Conservation (phyloP, 331 rosid species). For the Rhamnella rubrinervis region DNA sequence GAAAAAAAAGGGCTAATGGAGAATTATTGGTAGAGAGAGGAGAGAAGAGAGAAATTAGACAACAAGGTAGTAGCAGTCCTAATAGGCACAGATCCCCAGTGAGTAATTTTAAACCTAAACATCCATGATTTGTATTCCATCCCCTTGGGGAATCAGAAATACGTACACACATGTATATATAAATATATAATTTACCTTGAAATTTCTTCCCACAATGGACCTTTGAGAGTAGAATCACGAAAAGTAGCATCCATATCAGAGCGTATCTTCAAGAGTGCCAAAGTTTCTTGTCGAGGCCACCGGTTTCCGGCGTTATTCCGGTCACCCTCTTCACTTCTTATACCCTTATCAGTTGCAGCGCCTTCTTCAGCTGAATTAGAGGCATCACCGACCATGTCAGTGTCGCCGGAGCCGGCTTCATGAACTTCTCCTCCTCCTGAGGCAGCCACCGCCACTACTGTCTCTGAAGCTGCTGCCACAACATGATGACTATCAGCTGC, state of each 20-base stretch:
- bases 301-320: conserved; percentile 64
- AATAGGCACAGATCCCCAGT: no score
- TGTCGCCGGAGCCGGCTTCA: conserved; percentile 19
- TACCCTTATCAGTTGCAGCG: conserved; percentile 10
- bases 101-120: not conserved
- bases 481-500: conserved; percentile 9
- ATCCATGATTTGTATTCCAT: no score
- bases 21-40: no score
- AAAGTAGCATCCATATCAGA: conserved; percentile 81
- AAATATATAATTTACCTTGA: conserved; percentile 58
- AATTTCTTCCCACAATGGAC: conserved; percentile 94
- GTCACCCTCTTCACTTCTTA: conserved; percentile 29
- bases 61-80: no score
- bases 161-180: not conserved
- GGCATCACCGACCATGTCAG: conserved; percentile 4
- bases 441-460: conserved; percentile 12
- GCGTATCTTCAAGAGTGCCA: conserved; percentile 86
- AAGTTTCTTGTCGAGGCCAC: conserved; percentile 94
- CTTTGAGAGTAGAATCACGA: conserved; percentile 85
- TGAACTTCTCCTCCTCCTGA: conserved; percentile 6
- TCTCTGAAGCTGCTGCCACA: conserved; percentile 11
- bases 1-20: no score
- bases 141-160: not conserved
- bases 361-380: conserved; percentile 42
- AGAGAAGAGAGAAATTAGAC: no score